Percentiles rank a stretch among this genome's conserved stretches.
Conservation (phyloP, 345 rosid genomes). For the Pistacia atlantica region DNA sequence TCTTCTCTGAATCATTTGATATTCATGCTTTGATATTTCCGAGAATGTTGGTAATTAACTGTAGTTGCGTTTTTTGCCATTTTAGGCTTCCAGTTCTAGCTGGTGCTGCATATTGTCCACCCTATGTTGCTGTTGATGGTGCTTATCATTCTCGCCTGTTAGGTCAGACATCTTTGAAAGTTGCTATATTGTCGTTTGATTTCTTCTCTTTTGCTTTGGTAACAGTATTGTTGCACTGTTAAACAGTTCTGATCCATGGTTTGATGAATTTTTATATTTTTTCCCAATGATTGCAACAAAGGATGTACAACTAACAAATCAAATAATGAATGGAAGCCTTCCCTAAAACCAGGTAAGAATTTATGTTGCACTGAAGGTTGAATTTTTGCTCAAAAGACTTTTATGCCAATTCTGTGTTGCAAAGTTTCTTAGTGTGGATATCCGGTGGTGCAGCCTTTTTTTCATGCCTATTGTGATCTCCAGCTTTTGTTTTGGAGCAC, state of each 20-base stretch:
- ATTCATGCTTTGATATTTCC: too few relatives aligned
- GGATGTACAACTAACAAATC: constrained; percentile 34
- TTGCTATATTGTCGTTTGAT: neutral
- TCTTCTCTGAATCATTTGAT: too few relatives aligned
- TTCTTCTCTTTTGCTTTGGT: neutral
- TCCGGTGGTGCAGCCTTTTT: too few relatives aligned
- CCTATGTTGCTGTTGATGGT: too few relatives aligned
- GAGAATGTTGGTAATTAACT: too few relatives aligned
- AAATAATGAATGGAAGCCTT: constrained; percentile 32
- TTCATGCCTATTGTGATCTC: too few relatives aligned
- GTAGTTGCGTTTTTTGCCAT: too few relatives aligned
- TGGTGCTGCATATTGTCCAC: too few relatives aligned
- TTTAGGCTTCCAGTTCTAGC: too few relatives aligned
- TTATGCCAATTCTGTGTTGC: constrained; percentile 24
- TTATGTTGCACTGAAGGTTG: constrained; percentile 34
- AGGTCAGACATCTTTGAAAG: neutral
- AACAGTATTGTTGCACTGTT: neutral
- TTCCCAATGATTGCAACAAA: constrained; percentile 46
- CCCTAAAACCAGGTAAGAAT: constrained; percentile 58
- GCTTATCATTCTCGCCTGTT: too few relatives aligned
- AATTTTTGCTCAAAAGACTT: constrained; percentile 18
- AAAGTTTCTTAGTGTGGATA: neutral
- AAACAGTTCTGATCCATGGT: neutral
- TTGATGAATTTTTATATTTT: neutral
- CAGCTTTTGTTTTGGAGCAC: too few relatives aligned